These are phyloP conservation scores for Chytriomyces hyalinus DNA, from an alignment of 192 early-diverging fungal genomes.

Conservation along the genomic window DNA sequence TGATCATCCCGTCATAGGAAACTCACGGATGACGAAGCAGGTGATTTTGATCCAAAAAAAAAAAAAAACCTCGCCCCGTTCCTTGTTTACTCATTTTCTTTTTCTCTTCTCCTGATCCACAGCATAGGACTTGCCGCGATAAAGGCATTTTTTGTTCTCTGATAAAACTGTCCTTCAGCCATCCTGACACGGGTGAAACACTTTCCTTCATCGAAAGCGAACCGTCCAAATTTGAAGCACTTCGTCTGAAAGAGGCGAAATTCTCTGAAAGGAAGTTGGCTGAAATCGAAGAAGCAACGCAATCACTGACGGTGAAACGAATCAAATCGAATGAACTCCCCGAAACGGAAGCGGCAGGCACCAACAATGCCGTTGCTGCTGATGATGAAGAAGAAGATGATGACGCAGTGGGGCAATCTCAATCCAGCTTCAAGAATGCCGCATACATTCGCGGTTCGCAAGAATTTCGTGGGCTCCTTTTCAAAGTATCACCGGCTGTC, in stretches of 20 bases:
- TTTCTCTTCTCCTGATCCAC: neutral
- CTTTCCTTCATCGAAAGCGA: neutral
- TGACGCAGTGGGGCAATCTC: neutral
- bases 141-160: constrained; percentile 14
- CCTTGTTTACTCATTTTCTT: no score
- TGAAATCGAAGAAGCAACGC: constrained; percentile 17
- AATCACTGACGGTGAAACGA: neutral
- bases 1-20: constrained; percentile 11
- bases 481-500: constrained; percentile 27
- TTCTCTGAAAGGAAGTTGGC: constrained; percentile 16
- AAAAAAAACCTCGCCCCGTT: no score
- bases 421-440: constrained; percentile 1
- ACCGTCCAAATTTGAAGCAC: constrained; percentile 30
- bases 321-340: neutral
- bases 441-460: constrained; percentile 11
- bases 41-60: no score
- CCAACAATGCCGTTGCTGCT: neutral
- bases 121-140: constrained; percentile 20
- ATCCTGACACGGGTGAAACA: neutral
- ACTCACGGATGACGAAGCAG: constrained; percentile 11
- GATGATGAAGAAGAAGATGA: neutral
- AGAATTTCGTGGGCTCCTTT: constrained; percentile 12
- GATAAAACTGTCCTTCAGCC: neutral
- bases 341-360: neutral
- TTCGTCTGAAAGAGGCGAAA: constrained; percentile 19